Percentiles rank a stretch among this genome's conserved stretches.
Evolutionary conservation across 805 yeast genomes (phyloP).

Genomic region (Wickerhamomyces silvicola): DNA sequence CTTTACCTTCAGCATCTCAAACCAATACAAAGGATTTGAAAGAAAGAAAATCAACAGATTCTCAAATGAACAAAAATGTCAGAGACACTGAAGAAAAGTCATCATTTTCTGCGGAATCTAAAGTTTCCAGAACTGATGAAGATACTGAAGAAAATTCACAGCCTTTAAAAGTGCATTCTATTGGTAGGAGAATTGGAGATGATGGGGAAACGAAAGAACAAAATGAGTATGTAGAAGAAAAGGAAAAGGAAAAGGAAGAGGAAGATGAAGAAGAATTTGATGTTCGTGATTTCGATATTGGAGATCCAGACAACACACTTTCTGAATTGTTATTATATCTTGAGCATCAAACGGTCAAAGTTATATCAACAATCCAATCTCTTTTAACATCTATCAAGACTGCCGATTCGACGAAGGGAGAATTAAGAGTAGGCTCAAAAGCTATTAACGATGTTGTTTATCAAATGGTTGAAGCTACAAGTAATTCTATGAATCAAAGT

Average conservation of each 20-base stretch:
- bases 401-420: conserved; percentile 71
- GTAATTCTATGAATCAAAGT: conserved; percentile 81
- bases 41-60: too few relatives aligned
- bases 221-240: not conserved
- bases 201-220: not conserved
- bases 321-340: conserved; percentile 76
- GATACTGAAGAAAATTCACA: not conserved
- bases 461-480: conserved; percentile 87
- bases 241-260: too few relatives aligned
- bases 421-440: conserved; percentile 60
- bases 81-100: too few relatives aligned
- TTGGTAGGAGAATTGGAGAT: not conserved
- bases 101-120: too few relatives aligned
- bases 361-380: conserved; percentile 82
- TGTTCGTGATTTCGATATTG: conserved; percentile 70
- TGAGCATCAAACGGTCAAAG: conserved; percentile 91
- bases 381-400: conserved; percentile 70
- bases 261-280: conserved; percentile 49
- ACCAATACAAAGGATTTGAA: too few relatives aligned
- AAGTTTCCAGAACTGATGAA: not conserved
- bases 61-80: too few relatives aligned
- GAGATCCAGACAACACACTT: conserved; percentile 83
- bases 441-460: conserved; percentile 75
- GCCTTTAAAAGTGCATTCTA: not conserved
- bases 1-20: too few relatives aligned